Base-by-base conservation (phyloP, 2,329 filamentous ascomycete species). In the Cladosporium cucumerinum region DNA sequence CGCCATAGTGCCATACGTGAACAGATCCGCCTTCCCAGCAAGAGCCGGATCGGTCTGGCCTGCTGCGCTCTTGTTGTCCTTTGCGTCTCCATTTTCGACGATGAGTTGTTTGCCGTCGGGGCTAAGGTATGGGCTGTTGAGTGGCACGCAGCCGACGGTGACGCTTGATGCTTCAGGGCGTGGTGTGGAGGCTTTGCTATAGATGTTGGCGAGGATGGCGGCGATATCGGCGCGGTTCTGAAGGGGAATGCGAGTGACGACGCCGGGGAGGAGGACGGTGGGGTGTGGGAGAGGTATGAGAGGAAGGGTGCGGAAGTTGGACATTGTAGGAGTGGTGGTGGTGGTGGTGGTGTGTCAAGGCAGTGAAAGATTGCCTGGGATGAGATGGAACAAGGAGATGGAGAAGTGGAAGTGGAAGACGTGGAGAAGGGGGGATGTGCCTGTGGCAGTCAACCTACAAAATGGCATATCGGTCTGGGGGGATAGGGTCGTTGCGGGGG, bases 201-300 rank as follows among this genome's bases (percentile, higher is more conserved):
- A 94, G 66, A 97, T 86, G 71, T 89, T 89, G 23, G 93, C 91
- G 65, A 99, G 87, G 52, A 98, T 86, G 59, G 94, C 91, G 61
- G 92, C 89, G 70, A 98, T 89, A 78, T 98, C 95, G 70, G 92
- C 88, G 60, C 94, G 91, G 77, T 89, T 88, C 48, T 89, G 87
- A 61, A 97, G 89, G 63, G 92, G 88, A 69, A 98, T 90, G 71
- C 93, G 90, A 71, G 96, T 86, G 59, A 93, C 88, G 64, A 93
- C 87, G 67, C 93, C 92, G 4, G 95, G 95, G 11, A 97, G 86
- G 48, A 98, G 87, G 70, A 97, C 90, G 67, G 87, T 86, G 69
- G 89, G 90, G 73, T 89, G 88, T 61, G 92, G 87, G 51, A 98
- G 86, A 43, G 93, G 91, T 70, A 98, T 89, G 72, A 98, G 81